Evolutionary conservation across 1,139 yeast species (phyloP), one percentile per base, ranked within the genome.

Genomic region (Meyerozyma guilliermondii): DNA sequence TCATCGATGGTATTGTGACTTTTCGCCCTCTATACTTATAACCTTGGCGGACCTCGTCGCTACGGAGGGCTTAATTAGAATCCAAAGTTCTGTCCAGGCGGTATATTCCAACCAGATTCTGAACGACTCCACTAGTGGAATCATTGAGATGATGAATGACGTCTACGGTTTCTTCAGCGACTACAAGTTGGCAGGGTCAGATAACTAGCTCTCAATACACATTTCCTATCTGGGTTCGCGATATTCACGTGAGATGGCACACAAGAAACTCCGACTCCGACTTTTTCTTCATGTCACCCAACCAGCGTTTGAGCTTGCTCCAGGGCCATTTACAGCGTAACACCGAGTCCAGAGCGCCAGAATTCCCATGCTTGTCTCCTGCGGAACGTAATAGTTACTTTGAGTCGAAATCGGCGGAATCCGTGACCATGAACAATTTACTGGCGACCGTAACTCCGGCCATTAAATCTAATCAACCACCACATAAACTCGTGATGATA

Each of bases 1-100:
- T 59, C 98, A 89, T 63, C 80, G 98, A 59, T 94, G 98, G 98
- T 94, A 92, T 65, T 78, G 82, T 50, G 96, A 91, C 52, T 91
- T 89, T 55, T 83, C 95, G 8, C 87, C 94, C 23, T 70, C 72
- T 39, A 69, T 88, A 44, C 60, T 83, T 17, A 62, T 67, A 28
- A 70, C 80, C 1, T 64, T 89, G 44, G 68, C 79, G 35, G 78
- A 74, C 43, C 69, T 87, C 47, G 82, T 87, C 26, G 80, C 80
- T 24, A 83, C 82, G 54, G 89, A 87, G 55, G 96, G 96, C 0
- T 65, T 84, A 36, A 80, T 85, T 38, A 87, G 86, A 62, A 79
- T 88, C 29, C 81, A 80, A 50, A 83, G 83, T 51, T 82, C 84
- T 54, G 79, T 87, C n/a, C 80, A 80, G 45, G 94, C 92, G 7